phyloP scores from a whole-genome alignment of 306 rosid species.

The Adenanthera pavonina region DNA sequence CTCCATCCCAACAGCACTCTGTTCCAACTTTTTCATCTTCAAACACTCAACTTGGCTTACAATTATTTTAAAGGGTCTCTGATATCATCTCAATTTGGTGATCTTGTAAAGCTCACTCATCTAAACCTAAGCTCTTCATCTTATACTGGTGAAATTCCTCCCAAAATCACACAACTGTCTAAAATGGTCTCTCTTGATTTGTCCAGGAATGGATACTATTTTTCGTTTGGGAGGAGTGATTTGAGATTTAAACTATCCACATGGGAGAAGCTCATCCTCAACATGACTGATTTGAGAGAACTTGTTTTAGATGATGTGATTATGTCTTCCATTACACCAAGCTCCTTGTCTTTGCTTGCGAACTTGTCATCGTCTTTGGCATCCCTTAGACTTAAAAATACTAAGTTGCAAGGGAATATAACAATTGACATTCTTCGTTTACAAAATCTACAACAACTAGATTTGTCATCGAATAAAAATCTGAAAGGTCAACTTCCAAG shows the following conservation, averaged over 20 bases:
- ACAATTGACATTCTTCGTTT: neutral
- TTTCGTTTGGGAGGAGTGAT: fast-evolving
- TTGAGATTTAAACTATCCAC: neutral
- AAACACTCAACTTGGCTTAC: neutral
- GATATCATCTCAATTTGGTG: conserved; percentile 16
- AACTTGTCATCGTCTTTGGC: neutral
- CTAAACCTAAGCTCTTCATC: neutral
- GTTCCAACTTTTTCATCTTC: conserved; percentile 28
- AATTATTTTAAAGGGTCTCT: conserved; percentile 26
- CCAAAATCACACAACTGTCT: neutral
- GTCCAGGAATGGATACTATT: neutral
- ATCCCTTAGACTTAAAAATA: neutral
- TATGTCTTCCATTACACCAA: neutral
- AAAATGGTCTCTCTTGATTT: neutral
- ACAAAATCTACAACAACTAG: neutral
- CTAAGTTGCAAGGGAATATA: neutral
- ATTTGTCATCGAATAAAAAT: neutral
- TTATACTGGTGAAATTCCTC: conserved; percentile 7
- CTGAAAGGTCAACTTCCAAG: neutral
- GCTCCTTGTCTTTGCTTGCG: neutral
- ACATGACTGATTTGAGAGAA: neutral
- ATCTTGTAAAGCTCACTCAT: conserved; percentile 21
- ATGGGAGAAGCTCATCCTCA: neutral
- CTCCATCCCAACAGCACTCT: conserved; percentile 31
- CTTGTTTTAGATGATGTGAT: neutral